A percentile compares a stretch with the other conserved stretches of the same genome.
These are phyloP conservation scores for Xerocomus spinulosus DNA, from an alignment of 768 basidiomycete genomes.

Conservation along the genomic window DNA sequence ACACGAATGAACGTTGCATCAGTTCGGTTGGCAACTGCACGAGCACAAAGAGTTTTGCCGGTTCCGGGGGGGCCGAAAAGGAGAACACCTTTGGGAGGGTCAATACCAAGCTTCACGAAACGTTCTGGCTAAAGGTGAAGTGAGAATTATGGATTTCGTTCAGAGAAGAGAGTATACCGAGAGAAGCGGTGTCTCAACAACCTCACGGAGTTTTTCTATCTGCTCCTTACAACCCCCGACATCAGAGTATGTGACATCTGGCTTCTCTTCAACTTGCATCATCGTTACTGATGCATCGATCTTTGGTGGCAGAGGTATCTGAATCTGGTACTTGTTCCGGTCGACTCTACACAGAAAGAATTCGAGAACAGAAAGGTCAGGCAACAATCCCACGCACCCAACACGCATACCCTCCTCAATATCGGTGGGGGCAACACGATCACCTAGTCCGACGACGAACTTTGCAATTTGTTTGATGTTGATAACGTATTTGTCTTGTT, in stretches of 20 bases:
- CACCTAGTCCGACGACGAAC: slow-evolving; percentile 96
- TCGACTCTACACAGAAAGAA: slow-evolving; percentile 61
- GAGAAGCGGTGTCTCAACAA: slow-evolving; percentile 93
- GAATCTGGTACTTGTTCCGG: slow-evolving; percentile 96
- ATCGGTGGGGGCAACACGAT: slow-evolving; percentile 95
- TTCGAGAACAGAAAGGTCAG: background rate
- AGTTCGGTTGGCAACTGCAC: slow-evolving; percentile 96
- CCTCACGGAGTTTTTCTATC: slow-evolving; percentile 97
- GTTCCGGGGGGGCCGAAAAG: slow-evolving; percentile 95
- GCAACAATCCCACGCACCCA: slow-evolving; percentile 56
- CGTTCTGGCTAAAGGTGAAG: slow-evolving; percentile 79
- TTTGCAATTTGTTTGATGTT: slow-evolving; percentile 99
- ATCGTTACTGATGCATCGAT: slow-evolving; percentile 99
- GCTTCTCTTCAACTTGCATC: slow-evolving; percentile 99
- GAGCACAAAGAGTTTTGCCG: slow-evolving; percentile 98
- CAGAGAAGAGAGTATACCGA: slow-evolving; percentile 52
- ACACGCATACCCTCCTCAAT: slow-evolving; percentile 99
- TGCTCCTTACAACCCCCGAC: slow-evolving; percentile 99
- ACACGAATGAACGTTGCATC: slow-evolving; percentile 99
- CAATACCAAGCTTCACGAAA: slow-evolving; percentile 96
- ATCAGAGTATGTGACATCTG: slow-evolving; percentile 96
- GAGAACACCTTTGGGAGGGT: slow-evolving; percentile 97
- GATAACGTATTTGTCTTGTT: slow-evolving; percentile 99
- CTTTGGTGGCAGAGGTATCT: slow-evolving; percentile 97
- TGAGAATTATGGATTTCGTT: slow-evolving; percentile 11